Base-by-base conservation (phyloP, 306 rosid species). In the Mucuna pruriens region DNA sequence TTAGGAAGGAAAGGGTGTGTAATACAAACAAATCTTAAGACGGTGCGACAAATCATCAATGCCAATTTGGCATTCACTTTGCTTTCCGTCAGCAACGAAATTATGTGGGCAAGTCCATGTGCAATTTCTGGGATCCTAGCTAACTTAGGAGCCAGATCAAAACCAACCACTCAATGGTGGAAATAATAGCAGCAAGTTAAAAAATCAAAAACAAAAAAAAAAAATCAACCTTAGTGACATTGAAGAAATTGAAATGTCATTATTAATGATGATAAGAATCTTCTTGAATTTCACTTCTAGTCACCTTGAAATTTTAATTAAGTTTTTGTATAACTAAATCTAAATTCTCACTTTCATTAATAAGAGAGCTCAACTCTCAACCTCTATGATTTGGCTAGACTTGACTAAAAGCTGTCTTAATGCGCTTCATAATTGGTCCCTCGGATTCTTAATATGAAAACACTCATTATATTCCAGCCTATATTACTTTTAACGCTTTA, bases 21-120 rank as follows among this genome's bases (percentile, higher is more conserved):
- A 71, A 55, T 42, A 54, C 80, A 72, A 69, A 83, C 83, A 78
- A 72, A 31, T 54, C 23, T 16, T 62, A 8, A 73, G 77, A 73
- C 68, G 80, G 81, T 73, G 87, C 49, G 64, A 45, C 84, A 84
- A 79, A 74, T 84, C 77, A 84, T 79, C 76, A 23, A 66, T 84
- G 70, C 25, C 75, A 51, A 63, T 81, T 38, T 9, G 71, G 40
- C 49, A 57, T 55, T 79, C 71, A 15, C 72, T 64, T 78, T 80
- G 22, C 79, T 46, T 62, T 73, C 42, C 40, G 75, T 70, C 77
- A 66, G 45, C 82, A 68, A 60, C 51, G 38, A 16, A 42, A 74
- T 80, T 29, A 74, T 54, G 80, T n/a, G n/a, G n/a, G n/a, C n/a
- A n/a, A n/a, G n/a, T 58, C 71, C 25, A 17, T 36, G 73, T 69